A percentile compares a stretch with the other conserved stretches of the same genome.
These are phyloP conservation scores for Penicillium turbatum DNA, from an alignment of 495 filamentous ascomycete species.

Conservation along the genomic window DNA sequence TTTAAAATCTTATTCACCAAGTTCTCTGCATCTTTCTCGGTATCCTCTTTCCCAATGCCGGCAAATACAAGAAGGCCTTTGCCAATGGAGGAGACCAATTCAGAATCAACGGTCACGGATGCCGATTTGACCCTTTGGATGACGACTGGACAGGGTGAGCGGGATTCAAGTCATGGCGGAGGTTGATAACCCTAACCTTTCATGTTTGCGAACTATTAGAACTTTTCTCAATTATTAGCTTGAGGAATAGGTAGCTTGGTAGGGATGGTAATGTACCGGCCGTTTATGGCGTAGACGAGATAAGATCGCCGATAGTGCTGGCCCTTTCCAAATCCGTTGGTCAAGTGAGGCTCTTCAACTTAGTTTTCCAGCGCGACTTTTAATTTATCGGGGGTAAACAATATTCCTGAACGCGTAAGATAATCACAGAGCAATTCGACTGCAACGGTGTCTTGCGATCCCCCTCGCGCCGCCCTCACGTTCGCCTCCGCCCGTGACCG, in stretches of 20 bases:
- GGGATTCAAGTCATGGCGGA: constrained; percentile 1
- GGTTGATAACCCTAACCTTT: constrained; percentile 38
- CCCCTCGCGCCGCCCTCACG: constrained; percentile 5
- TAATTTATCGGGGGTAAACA: neutral
- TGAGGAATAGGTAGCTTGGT: neutral
- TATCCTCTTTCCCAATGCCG: constrained; percentile 86
- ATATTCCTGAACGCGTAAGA: neutral
- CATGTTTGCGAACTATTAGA: constrained; percentile 27
- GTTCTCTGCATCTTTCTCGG: constrained; percentile 76
- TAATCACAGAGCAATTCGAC: neutral
- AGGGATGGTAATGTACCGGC: neutral
- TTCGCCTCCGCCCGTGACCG: constrained; percentile 20
- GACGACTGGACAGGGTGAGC: constrained; percentile 56
- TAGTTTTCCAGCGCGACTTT: neutral
- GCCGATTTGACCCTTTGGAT: constrained; percentile 93
- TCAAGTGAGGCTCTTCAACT: neutral
- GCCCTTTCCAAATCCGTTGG: neutral
- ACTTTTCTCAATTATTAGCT: neutral
- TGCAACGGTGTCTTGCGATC: neutral
- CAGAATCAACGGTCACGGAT: constrained; percentile 94
- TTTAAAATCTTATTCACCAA: constrained; percentile 85
- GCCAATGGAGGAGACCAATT: constrained; percentile 84
- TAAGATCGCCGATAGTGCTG: neutral
- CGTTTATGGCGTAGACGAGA: neutral
- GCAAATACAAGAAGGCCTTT: constrained; percentile 89